These are phyloP conservation scores for Cicer cuneatum DNA, from an alignment of 306 rosid genomes.

Conservation along the genomic window DNA sequence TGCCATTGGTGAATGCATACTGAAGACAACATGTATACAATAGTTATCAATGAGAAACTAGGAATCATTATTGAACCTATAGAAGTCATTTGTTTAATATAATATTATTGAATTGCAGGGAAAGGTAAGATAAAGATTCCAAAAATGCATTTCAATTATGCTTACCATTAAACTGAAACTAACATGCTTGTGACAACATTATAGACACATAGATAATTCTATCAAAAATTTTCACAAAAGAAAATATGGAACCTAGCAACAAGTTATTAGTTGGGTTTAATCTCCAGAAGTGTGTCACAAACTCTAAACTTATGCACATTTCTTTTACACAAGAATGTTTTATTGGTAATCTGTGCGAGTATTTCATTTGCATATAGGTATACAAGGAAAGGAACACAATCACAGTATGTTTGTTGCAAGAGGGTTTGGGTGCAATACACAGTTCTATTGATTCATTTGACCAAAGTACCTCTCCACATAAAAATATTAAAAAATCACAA, in stretches of 20 bases:
- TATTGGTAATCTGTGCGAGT: constrained; percentile 23
- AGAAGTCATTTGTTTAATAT: constrained; percentile 28
- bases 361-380: constrained; percentile 25
- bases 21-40: not conserved
- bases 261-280: no score
- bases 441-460: constrained; percentile 46
- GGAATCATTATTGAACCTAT: constrained; percentile 10
- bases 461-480: constrained; percentile 33
- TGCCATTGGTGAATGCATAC: not conserved
- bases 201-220: no score
- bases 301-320: no score
- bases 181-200: no score
- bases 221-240: no score
- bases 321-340: no score
- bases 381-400: constrained; percentile 9
- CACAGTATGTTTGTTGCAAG: constrained; percentile 58
- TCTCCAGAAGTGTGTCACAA: no score
- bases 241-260: no score
- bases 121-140: constrained; percentile 36
- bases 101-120: not conserved
- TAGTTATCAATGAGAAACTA: constrained; percentile 4
- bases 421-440: constrained; percentile 43
- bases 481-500: constrained; percentile 40
- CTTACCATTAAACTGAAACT: no score
- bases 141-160: constrained; percentile 16